Percentiles rank a stretch among this genome's conserved stretches.
These are phyloP conservation scores for Rehmannia glutinosa DNA, from an alignment of 257 asterid genomes.

Conservation along the genomic window DNA sequence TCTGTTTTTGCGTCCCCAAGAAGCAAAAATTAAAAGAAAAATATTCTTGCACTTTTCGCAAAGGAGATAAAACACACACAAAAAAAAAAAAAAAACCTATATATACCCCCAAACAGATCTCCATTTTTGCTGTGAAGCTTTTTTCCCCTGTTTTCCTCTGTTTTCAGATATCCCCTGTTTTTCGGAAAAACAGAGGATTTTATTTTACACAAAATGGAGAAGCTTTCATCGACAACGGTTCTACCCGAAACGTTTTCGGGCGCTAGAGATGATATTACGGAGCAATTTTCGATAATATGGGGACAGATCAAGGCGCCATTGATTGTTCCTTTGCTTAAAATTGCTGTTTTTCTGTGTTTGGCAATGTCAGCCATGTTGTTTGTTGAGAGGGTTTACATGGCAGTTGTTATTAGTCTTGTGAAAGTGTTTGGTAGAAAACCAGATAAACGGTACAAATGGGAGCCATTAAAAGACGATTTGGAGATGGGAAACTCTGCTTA, in stretches of 20 bases:
- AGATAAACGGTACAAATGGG: conserved; percentile 77
- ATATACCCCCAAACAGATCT: conserved; percentile 20
- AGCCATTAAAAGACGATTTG: conserved; percentile 74
- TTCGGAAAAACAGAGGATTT: conserved; percentile 26
- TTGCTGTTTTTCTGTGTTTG: conserved; percentile 55
- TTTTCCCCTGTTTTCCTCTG: conserved; percentile 29
- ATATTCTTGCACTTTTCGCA: conserved; percentile 41
- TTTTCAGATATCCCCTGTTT: conserved; percentile 4
- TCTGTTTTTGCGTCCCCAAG: conserved; percentile 47
- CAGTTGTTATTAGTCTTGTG: conserved; percentile 55
- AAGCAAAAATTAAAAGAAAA: conserved; percentile 41
- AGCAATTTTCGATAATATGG: conserved; percentile 57
- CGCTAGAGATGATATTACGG: conserved; percentile 42
- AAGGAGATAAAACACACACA: neutral
- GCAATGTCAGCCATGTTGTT: conserved; percentile 83
- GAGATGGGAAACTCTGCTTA: conserved; percentile 75
- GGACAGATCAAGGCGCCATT: conserved; percentile 75
- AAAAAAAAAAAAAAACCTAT: conserved; percentile 5
- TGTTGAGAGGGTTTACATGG: conserved; percentile 86
- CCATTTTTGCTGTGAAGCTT: neutral
- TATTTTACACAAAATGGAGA: conserved; percentile 38
- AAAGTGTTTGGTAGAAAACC: conserved; percentile 67
- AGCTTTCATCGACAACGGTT: conserved; percentile 28
- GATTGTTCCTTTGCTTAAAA: conserved; percentile 64
- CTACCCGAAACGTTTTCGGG: conserved; percentile 44